A percentile compares a stretch with the other conserved stretches of the same genome.
These are phyloP conservation scores for Coniochaeta prunicola DNA, from an alignment of 2,329 filamentous ascomycete species.

Conservation along the genomic window DNA sequence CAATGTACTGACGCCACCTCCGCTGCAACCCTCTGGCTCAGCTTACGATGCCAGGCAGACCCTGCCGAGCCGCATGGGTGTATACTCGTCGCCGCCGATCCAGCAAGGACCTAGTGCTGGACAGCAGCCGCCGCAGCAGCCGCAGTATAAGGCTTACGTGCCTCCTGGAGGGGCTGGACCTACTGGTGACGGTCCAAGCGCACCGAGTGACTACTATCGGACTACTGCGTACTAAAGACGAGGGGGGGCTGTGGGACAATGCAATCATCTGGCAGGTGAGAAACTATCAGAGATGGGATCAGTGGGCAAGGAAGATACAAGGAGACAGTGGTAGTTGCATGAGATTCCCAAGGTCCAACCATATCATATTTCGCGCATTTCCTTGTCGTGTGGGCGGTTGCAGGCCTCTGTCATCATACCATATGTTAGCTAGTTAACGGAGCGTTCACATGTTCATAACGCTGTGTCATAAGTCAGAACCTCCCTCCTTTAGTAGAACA, in stretches of 20 bases:
- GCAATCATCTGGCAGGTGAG: background rate
- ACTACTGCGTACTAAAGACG: conserved; percentile 16
- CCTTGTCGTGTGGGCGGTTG: background rate
- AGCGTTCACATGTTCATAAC: background rate
- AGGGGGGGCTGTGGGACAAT: conserved; percentile 2
- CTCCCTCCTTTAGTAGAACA: background rate
- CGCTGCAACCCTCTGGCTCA: conserved; percentile 35
- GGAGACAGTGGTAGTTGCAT: background rate
- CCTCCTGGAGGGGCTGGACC: conserved; percentile 24
- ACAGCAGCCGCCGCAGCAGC: conserved; percentile 21
- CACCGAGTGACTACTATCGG: conserved; percentile 29
- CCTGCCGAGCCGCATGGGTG: conserved; percentile 31
- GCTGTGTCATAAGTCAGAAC: background rate
- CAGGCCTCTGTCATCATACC: background rate
- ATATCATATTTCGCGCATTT: background rate
- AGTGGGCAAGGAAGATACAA: background rate
- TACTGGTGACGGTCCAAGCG: conserved; percentile 31
- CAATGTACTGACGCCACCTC: conserved; percentile 30
- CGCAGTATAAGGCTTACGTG: conserved; percentile 55
- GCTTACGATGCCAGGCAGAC: conserved; percentile 43
- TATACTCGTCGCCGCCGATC: conserved; percentile 1
- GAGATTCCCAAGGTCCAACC: background rate
- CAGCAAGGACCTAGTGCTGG: conserved; percentile 19
- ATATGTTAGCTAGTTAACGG: too few relatives aligned
- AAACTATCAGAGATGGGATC: background rate